Base-by-base conservation (phyloP, 495 filamentous ascomycete genomes). In the Tricharina praecox region DNA sequence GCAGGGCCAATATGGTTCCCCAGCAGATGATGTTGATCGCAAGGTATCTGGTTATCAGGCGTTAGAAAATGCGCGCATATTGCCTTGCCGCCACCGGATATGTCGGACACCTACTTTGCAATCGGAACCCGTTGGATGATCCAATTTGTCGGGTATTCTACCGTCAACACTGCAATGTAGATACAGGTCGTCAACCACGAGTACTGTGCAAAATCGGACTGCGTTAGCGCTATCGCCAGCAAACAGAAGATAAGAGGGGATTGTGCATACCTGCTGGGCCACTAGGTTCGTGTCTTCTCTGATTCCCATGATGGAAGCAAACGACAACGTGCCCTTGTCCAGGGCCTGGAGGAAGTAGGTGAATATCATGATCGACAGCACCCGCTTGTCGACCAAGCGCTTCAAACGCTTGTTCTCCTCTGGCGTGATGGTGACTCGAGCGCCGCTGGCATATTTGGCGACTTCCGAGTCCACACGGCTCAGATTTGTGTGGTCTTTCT, bases 261-360 rank as follows among this genome's bases (percentile, higher is more conserved):
- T n/a, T n/a, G n/a, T n/a, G 58, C 58, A 21, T 45, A 68, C 66
- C 7, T 66, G 51, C 28, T 78, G 73, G 1, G 70, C 75, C 4
- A 65, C 48, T 33, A 81, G 60, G 23, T 64, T 51, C 0, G 71
- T 69, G 53, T 82, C 75, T 8, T 64, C 57, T 1, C 66, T 63
- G 26, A 82, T 71, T 2, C 74, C 75, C 78, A 82, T 81, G 41
- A 81, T 79, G 15, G 77, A 76, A 3, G 78, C 69, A 55, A 80
- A 81, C 2, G 72, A 75, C 65, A 83, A 58, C 0, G 76, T 81
- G 7, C 77, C 78, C 62, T 82, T 82, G 53, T 81, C 77, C 24
- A 83, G 67, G n/a, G 78, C 76, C 45, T 83, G 79, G 2, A 82
- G 61, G 54, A 83, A 83, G 59, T 82, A 83, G 5, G 71, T 74